Evolutionary conservation across 768 basidiomycete species (phyloP).

Genomic region (Tulasnella sp.): DNA sequence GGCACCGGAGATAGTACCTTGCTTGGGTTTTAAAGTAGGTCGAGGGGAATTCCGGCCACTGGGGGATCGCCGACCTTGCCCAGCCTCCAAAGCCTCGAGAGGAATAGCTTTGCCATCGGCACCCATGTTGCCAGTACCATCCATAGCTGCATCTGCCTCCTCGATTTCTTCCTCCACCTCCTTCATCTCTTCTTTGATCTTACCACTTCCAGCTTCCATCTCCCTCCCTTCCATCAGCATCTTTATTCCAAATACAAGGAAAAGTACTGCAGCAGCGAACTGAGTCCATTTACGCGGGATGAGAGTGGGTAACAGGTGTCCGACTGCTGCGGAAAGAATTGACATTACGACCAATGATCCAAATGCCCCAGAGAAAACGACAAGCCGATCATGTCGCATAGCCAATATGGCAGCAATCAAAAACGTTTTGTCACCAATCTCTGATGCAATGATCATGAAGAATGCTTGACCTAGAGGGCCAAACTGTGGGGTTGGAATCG

Average conservation of each 20-base stretch:
- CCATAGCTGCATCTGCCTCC: conserved; percentile 43
- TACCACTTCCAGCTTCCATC: conserved; percentile 67
- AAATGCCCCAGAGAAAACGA: conserved; percentile 83
- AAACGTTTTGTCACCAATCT: conserved; percentile 94
- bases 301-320: conserved; percentile 74
- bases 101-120: conserved; percentile 39
- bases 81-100: conserved; percentile 67
- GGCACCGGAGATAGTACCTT: conserved; percentile 41
- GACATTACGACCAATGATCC: conserved; percentile 86
- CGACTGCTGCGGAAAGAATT: conserved; percentile 83
- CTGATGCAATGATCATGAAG: conserved; percentile 81
- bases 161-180: conserved; percentile 93
- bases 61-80: conserved; percentile 21
- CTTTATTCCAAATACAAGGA: conserved; percentile 79
- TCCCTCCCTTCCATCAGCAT: conserved; percentile 75
- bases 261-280: conserved; percentile 61
- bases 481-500: too few species aligned
- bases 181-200: conserved; percentile 86
- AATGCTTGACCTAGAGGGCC: conserved; percentile 67
- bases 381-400: conserved; percentile 67
- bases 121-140: conserved; percentile 29
- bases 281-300: conserved; percentile 64
- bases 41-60: not conserved
- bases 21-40: not conserved
- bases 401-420: conserved; percentile 70